A percentile compares a stretch with the other conserved stretches of the same genome.
phyloP scores from a whole-genome alignment of 2,329 filamentous ascomycete species.

The Sclerotinia subarctica region DNA sequence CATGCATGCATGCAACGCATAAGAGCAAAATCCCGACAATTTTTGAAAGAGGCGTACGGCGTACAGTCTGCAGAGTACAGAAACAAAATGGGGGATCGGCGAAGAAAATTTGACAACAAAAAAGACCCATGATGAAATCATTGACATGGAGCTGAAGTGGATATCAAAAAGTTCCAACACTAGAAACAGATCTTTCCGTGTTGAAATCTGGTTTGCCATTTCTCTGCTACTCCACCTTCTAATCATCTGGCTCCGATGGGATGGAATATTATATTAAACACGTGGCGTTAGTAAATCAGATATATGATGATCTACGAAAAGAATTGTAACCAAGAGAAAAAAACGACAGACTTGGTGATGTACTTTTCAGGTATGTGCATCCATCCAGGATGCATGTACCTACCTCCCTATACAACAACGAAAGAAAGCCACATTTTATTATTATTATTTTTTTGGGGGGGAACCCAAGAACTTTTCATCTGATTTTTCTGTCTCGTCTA shows the following conservation, averaged over 20 bases:
- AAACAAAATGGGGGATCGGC: conserved; percentile 2
- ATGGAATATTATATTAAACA: not conserved
- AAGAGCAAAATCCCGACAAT: not conserved
- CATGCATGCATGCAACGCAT: conserved; percentile 5
- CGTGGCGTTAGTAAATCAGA: not conserved
- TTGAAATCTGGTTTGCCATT: not conserved
- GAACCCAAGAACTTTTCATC: not conserved
- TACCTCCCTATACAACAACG: not conserved
- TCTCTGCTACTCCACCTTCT: not conserved
- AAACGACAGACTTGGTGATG: not conserved
- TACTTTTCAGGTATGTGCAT: not conserved
- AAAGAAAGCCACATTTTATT: not conserved
- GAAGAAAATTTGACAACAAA: not conserved
- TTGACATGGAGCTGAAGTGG: conserved; percentile 3
- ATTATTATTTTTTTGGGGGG: not conserved
- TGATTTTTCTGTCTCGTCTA: not conserved
- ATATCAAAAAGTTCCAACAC: not conserved
- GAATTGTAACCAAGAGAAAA: not conserved
- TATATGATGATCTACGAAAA: not conserved
- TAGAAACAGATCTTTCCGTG: not conserved
- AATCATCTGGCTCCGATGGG: not conserved
- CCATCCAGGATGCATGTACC: not conserved
- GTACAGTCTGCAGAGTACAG: too few relatives aligned
- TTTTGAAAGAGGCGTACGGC: not conserved
- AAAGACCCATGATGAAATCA: conserved; percentile 4